Conservation (phyloP, 163 green algal genomes). For the Chlamydomonas reinhardtii region DNA sequence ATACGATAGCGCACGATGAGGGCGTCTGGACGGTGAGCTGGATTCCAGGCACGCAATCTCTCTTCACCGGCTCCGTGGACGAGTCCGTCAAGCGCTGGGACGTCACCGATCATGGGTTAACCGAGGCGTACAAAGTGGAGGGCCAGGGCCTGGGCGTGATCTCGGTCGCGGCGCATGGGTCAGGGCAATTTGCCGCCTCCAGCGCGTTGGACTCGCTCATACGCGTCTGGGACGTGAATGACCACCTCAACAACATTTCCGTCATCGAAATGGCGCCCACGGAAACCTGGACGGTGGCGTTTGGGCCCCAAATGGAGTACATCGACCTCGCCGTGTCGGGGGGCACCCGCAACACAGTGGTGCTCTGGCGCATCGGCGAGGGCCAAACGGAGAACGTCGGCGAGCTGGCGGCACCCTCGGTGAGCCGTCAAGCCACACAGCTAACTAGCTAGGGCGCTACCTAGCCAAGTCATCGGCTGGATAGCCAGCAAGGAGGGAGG, state of each 20-base stretch:
- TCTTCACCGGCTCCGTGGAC: constrained; percentile 93
- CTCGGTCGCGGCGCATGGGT: constrained; percentile 80
- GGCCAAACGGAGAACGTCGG: constrained; percentile 53
- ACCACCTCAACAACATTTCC: constrained; percentile 69
- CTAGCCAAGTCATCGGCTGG: too few species aligned
- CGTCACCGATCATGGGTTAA: constrained; percentile 59
- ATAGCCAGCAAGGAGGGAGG: neutral
- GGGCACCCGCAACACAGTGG: constrained; percentile 75
- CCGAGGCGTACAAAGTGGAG: constrained; percentile 76
- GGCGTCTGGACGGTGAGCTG: constrained; percentile 88
- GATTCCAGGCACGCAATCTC: constrained; percentile 62
- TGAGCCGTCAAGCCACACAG: constrained; percentile 2
- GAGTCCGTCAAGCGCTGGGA: constrained; percentile 92
- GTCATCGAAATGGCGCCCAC: constrained; percentile 87
- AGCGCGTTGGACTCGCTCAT: constrained; percentile 90
- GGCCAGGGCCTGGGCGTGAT: constrained; percentile 91
- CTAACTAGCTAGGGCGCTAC: too few species aligned
- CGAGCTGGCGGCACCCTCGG: constrained; percentile 61
- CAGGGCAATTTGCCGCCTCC: constrained; percentile 83
- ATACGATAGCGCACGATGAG: constrained; percentile 84
- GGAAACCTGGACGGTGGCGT: constrained; percentile 91
- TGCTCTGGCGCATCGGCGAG: constrained; percentile 68
- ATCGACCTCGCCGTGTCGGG: constrained; percentile 88
- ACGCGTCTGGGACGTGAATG: constrained; percentile 84
- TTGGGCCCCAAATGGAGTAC: constrained; percentile 72